A percentile compares a stretch with the other conserved stretches of the same genome.
phyloP scores from a whole-genome alignment of 495 filamentous ascomycete genomes.

The Neurospora pannonica region DNA sequence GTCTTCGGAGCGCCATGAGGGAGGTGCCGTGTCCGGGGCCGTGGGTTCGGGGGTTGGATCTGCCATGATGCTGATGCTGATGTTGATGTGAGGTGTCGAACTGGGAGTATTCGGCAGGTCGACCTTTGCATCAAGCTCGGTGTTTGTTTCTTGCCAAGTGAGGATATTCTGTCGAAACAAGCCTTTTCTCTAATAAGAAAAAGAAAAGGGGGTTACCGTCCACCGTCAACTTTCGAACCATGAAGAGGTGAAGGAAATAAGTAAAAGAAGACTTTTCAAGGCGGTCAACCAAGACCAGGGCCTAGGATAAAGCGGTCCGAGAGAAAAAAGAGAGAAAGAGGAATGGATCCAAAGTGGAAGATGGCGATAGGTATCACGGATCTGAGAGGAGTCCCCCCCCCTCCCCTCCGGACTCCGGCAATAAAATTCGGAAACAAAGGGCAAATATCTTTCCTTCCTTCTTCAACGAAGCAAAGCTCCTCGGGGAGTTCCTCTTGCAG shows the following conservation, averaged over 20 bases:
- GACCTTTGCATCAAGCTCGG: not conserved
- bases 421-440: not conserved
- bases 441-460: not conserved
- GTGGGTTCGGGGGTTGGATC: not conserved
- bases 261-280: not conserved
- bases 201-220: not conserved
- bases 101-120: not conserved
- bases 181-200: not conserved
- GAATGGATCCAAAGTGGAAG: not conserved
- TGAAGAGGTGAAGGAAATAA: not conserved
- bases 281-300: not conserved
- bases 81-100: not conserved
- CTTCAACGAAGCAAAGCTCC: not conserved
- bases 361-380: not conserved
- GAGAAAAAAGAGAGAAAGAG: not conserved
- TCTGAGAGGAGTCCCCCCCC: not conserved
- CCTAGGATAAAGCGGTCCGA: not conserved
- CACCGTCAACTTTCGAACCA: not conserved
- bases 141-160: not conserved
- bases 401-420: not conserved
- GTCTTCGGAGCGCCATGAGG: not conserved
- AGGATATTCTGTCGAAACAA: not conserved
- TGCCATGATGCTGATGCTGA: not conserved
- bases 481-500: not conserved
- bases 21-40: not conserved